Conservation (phyloP, 176 grass and related monocot species). For the Triticum dicoccoides region DNA sequence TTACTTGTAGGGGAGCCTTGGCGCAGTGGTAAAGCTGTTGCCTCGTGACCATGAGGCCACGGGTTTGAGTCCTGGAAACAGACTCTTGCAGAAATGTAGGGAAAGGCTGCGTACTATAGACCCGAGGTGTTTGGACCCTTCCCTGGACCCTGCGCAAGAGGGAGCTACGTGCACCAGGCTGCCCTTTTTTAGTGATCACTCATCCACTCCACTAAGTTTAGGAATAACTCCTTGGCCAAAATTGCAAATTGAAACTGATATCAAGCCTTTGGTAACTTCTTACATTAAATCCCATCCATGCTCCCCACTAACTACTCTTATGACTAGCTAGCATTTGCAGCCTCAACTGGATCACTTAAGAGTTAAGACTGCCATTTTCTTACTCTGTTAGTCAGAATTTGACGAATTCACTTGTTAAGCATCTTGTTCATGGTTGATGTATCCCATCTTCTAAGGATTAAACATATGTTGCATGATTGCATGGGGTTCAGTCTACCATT, state of each 20-base stretch:
- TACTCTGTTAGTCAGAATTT: background rate
- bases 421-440: background rate
- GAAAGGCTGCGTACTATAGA: no score
- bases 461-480: background rate
- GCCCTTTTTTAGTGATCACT: background rate
- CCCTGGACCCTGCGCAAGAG: no score
- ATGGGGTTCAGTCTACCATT: background rate
- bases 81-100: no score
- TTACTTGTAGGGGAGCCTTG: background rate
- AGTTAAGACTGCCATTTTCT: background rate
- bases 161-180: no score
- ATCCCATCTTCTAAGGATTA: background rate
- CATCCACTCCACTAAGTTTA: background rate
- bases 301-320: background rate
- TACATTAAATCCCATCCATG: constrained; percentile 1
- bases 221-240: background rate
- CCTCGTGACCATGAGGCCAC: no score
- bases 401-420: background rate
- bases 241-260: background rate
- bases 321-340: background rate
- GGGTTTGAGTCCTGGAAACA: no score
- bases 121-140: no score
- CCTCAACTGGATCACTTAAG: background rate
- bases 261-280: background rate
- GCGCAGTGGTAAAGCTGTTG: no score